These are phyloP conservation scores for Phaeosphaeria sp. DNA, from an alignment of 2,329 filamentous ascomycete species.

Conservation along the genomic window DNA sequence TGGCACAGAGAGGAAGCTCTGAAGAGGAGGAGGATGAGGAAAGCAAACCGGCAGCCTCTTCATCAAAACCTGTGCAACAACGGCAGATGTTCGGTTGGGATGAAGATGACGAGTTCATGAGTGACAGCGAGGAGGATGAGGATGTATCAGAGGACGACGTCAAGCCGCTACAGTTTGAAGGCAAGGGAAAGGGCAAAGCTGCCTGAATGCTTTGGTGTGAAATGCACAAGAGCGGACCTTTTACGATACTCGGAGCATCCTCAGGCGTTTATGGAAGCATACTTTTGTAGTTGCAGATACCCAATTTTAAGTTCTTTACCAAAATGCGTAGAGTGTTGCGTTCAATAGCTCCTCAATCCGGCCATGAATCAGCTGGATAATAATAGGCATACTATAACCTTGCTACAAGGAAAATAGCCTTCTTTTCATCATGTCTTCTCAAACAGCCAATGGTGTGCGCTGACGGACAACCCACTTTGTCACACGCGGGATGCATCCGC, in stretches of 20 bases:
- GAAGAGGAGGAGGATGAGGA: slow-evolving; percentile 41
- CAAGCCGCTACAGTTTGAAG: slow-evolving; percentile 37
- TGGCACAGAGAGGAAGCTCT: slow-evolving; percentile 53
- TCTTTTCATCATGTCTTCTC: neutral
- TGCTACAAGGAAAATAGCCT: neutral
- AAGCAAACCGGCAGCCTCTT: slow-evolving; percentile 25
- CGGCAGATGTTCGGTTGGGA: slow-evolving; percentile 76
- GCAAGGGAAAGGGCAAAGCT: slow-evolving; percentile 54
- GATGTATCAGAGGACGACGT: slow-evolving; percentile 44
- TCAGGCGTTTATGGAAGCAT: slow-evolving; percentile 9
- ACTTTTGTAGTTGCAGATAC: slow-evolving; percentile 14
- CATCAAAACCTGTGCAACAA: slow-evolving; percentile 41
- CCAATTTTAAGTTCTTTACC: slow-evolving; percentile 11
- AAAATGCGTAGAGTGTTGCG: neutral
- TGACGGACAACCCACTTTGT: slow-evolving; percentile 17
- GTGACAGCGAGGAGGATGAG: slow-evolving; percentile 56
- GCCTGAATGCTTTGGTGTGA: slow-evolving; percentile 4
- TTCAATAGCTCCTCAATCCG: neutral
- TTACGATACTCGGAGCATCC: slow-evolving; percentile 2
- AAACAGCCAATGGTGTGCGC: slow-evolving; percentile 7
- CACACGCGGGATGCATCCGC: slow-evolving; percentile 17
- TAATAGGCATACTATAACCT: neutral
- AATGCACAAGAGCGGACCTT: neutral
- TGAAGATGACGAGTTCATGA: slow-evolving; percentile 63
- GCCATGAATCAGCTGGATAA: neutral